Conservation (phyloP, 768 basidiomycete species). For the Lentinula raphanica region DNA sequence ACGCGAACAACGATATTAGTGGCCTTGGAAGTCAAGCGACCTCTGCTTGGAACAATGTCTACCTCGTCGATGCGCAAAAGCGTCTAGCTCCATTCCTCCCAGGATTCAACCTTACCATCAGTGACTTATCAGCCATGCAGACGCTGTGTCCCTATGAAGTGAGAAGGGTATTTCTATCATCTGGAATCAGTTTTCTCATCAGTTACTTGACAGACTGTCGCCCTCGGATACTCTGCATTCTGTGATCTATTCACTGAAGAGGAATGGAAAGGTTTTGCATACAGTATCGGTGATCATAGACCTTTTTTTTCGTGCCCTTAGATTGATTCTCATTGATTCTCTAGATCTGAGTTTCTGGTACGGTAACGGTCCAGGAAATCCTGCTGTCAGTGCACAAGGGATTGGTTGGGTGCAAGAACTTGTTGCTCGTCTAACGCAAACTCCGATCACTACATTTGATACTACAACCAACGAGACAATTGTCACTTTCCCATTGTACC, state of each 20-base stretch:
- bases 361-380: slow-evolving; percentile 63
- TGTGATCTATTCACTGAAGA: slow-evolving; percentile 75
- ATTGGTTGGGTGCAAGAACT: slow-evolving; percentile 70
- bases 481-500: slow-evolving; percentile 55
- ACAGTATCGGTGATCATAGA: slow-evolving; percentile 33
- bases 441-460: slow-evolving; percentile 44
- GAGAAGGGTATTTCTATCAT: background rate
- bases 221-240: slow-evolving; percentile 72
- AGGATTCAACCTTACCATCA: slow-evolving; percentile 46
- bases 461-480: slow-evolving; percentile 67
- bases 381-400: slow-evolving; percentile 55
- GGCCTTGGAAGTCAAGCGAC: slow-evolving; percentile 38
- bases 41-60: slow-evolving; percentile 53
- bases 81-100: slow-evolving; percentile 45
- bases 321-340: background rate
- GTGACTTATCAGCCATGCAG: slow-evolving; percentile 57
- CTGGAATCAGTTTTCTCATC: background rate
- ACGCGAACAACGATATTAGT: slow-evolving; percentile 41
- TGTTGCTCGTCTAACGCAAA: slow-evolving; percentile 62
- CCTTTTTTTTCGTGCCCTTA: background rate
- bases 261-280: slow-evolving; percentile 78
- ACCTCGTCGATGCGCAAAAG: slow-evolving; percentile 50
- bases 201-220: slow-evolving; percentile 51
- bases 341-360: slow-evolving; percentile 59
- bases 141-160: slow-evolving; percentile 75